Evolutionary conservation across 768 basidiomycete genomes (phyloP), one percentile per base, ranked within the genome.

Genomic region (Tricholoma sp.): DNA sequence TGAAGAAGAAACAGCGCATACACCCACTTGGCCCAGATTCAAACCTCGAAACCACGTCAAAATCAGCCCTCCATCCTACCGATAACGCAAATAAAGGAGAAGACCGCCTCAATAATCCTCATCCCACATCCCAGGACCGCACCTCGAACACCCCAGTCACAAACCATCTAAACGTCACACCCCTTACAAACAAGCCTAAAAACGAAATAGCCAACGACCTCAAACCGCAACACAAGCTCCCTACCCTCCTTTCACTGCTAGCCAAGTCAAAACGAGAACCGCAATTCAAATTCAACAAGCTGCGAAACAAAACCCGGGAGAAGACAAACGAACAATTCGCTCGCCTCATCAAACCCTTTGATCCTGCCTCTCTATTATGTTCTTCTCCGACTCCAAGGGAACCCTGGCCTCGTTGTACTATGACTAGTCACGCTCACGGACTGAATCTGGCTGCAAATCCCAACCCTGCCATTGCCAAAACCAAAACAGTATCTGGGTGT

Each of bases 1-100:
- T 16, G 16, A 16, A 37, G 52, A 60, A 63, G 39, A 59, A 53
- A 54, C 52, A 32, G 7, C 58, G 59, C 53, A 50, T 57, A 32
- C 50, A 59, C 1, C 16, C 18, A n/a, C 11, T 9, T 27, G 24
- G 10, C 8, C 12, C 29, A 27, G 7, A 51, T 16, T 5, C n/a
- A 24, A 37, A 21, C 9, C 16, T 35, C 35, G 51, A 22, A 52
- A 10, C 27, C 24, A 50, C 24, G 4, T 35, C 51, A 35, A 19
- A 14, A 21, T 34, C 32, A 9, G 11, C n/a, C 16, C 19, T 27
- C 37, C 12, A 29, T 18, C 16, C 24, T 21, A 21, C 2, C 19
- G 19, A 21, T 43, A 19, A 37, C 12, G 29, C 32, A 10, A n/a
- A 35, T 12, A 21, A 32, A 51, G 31, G 9, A 32, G 14, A 16